Conservation (phyloP, 2,329 filamentous ascomycete genomes). For the Beauveria scarabaeidicola region DNA sequence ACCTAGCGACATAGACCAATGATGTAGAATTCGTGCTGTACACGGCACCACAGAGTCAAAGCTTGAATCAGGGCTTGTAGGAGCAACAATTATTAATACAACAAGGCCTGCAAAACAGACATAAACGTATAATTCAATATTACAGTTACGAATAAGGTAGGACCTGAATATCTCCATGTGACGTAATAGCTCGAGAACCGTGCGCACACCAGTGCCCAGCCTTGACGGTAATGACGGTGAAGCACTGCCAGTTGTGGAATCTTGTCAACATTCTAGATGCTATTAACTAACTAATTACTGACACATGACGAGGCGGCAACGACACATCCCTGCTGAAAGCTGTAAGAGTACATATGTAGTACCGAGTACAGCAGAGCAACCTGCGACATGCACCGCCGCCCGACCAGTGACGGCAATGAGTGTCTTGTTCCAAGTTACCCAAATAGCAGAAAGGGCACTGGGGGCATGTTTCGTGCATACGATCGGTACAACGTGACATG, state of each 20-base stretch:
- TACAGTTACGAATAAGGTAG: background rate
- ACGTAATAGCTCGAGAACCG: background rate
- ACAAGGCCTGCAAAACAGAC: no score
- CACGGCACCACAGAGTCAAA: no score
- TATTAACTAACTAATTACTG: background rate
- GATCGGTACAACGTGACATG: slow-evolving; percentile 2
- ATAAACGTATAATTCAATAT: no score
- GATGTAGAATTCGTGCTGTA: no score
- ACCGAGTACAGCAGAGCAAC: background rate
- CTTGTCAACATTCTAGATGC: background rate
- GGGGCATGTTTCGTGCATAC: background rate
- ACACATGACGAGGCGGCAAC: background rate
- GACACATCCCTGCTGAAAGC: background rate
- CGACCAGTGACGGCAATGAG: no score
- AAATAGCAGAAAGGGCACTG: background rate
- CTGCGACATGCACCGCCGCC: background rate
- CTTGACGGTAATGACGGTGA: no score
- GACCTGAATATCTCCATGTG: background rate
- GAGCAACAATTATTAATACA: no score
- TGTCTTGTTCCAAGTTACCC: background rate
- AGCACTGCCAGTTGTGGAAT: background rate
- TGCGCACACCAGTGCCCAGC: background rate
- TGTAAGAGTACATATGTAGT: background rate
- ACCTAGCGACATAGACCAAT: no score
- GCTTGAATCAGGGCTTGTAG: no score